phyloP scores from a whole-genome alignment of 768 basidiomycete genomes.

The Auricularia auricula-judae region DNA sequence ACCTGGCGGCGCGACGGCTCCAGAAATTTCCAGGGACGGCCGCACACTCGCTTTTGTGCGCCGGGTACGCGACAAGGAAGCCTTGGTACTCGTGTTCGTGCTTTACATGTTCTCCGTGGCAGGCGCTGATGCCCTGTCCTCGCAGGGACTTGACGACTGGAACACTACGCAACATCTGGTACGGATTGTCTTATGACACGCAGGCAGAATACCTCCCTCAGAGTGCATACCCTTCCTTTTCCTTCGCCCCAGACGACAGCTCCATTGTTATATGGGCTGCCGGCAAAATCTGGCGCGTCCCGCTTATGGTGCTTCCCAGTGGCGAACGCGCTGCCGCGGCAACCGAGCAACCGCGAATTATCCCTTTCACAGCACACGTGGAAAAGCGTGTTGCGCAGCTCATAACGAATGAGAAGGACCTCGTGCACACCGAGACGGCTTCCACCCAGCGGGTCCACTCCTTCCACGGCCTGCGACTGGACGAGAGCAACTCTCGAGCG shows the following conservation, averaged over 20 bases:
- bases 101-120: neutral
- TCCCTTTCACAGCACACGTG: constrained; percentile 45
- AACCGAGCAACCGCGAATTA: constrained; percentile 32
- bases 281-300: constrained; percentile 56
- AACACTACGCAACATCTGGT: constrained; percentile 52
- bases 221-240: constrained; percentile 70
- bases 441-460: constrained; percentile 47
- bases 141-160: constrained; percentile 55
- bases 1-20: constrained; percentile 62
- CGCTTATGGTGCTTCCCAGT: constrained; percentile 35
- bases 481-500: constrained; percentile 54
- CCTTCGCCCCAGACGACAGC: constrained; percentile 49
- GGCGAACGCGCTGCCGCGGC: constrained; percentile 10
- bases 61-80: constrained; percentile 61
- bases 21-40: constrained; percentile 56
- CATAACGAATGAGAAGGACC: constrained; percentile 29
- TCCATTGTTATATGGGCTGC: constrained; percentile 66
- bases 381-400: constrained; percentile 57
- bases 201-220: constrained; percentile 54
- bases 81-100: constrained; percentile 56
- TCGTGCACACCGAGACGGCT: constrained; percentile 47
- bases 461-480: constrained; percentile 49
- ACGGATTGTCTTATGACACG: constrained; percentile 62
- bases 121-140: constrained; percentile 3
- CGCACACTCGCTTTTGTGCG: constrained; percentile 66